A percentile compares a stretch with the other conserved stretches of the same genome.
phyloP scores from a whole-genome alignment of 306 rosid species.

The Vigna angularis region DNA sequence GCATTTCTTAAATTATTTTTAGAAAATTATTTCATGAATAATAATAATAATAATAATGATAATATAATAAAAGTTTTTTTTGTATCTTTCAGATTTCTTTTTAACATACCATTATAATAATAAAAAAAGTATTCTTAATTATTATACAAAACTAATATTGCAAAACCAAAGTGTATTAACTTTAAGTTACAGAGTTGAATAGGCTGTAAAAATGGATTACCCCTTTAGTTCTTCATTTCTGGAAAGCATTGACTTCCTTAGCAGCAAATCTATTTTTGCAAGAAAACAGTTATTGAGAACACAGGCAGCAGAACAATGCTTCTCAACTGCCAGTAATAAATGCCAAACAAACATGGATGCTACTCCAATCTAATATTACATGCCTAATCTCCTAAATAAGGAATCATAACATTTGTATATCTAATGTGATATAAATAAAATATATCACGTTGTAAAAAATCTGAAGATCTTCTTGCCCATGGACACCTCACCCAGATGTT shows the following conservation, averaged over 20 bases:
- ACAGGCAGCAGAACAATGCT: constrained; percentile 34
- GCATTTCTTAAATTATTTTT: too few relatives aligned
- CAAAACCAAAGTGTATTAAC: too few relatives aligned
- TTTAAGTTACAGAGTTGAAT: not conserved
- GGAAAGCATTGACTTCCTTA: not conserved
- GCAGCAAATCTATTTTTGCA: constrained; percentile 8
- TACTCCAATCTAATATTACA: constrained; percentile 33
- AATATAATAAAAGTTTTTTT: too few relatives aligned
- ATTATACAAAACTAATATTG: too few relatives aligned
- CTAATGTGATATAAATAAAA: constrained; percentile 23
- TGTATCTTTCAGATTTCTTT: too few relatives aligned
- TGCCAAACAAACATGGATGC: constrained; percentile 36
- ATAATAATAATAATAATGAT: too few relatives aligned
- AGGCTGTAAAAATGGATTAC: not conserved
- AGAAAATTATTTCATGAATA: too few relatives aligned
- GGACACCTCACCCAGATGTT: constrained; percentile 64
- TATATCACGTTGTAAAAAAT: constrained; percentile 74
- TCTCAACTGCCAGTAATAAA: constrained; percentile 30
- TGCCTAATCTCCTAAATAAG: constrained; percentile 42
- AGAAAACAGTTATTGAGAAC: constrained; percentile 13
- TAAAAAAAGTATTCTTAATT: too few relatives aligned
- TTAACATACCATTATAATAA: too few relatives aligned
- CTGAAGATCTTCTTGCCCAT: constrained; percentile 72
- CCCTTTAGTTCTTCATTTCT: not conserved
- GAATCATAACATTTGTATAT: constrained; percentile 27